Percentiles rank a stretch among this genome's conserved stretches.
These are phyloP conservation scores for Monoraphidium neglectum DNA, from an alignment of 139 green algal genomes.

Conservation along the genomic window DNA sequence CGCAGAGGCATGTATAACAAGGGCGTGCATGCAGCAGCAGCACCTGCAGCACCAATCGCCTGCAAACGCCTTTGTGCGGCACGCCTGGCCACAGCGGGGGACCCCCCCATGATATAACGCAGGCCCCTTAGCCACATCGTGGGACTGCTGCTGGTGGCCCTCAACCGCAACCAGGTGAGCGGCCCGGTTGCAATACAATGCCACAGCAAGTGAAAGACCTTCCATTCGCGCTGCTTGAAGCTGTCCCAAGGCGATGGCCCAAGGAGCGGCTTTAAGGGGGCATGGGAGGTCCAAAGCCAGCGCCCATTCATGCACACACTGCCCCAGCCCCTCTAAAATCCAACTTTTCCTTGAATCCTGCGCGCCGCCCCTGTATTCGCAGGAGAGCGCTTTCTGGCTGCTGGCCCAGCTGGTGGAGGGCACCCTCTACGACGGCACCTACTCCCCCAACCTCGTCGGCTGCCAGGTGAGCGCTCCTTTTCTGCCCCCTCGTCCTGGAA, in stretches of 20 bases:
- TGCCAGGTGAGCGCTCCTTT: no score
- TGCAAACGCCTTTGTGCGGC: no score
- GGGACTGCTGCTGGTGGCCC: slow-evolving; percentile 73
- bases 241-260: background rate
- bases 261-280: background rate
- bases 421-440: slow-evolving; percentile 79
- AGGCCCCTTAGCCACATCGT: slow-evolving; percentile 79
- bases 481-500: no score
- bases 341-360: background rate
- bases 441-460: slow-evolving; percentile 67
- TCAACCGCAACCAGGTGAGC: slow-evolving; percentile 32
- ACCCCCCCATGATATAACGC: no score
- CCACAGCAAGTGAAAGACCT: no score
- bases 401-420: slow-evolving; percentile 52
- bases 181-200: no score
- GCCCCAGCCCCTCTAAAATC: background rate
- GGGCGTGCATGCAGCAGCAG: no score
- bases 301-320: background rate
- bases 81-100: no score
- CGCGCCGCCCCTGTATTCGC: slow-evolving; percentile 31
- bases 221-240: no score
- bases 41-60: no score
- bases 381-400: slow-evolving; percentile 61
- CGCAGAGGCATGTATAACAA: no score
- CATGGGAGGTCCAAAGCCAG: background rate